Percentiles rank a stretch among this genome's conserved stretches.
Evolutionary conservation across 2,329 filamentous ascomycete species (phyloP).

Genomic region (Ceratocystis eucalypticola): DNA sequence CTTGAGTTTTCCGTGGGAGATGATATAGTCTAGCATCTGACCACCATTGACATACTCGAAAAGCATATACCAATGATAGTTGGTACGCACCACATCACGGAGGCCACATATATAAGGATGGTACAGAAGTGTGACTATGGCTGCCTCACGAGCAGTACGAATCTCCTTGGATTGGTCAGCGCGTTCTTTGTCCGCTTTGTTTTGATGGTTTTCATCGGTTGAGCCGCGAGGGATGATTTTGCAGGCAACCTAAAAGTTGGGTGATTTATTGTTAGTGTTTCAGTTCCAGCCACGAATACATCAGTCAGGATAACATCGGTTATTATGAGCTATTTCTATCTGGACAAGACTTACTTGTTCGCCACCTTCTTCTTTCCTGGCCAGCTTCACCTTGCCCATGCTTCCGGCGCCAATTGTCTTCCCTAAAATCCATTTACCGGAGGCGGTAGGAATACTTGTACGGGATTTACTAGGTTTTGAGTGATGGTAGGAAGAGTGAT

Average conservation of each 20-base stretch:
- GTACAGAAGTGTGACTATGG: constrained; percentile 85
- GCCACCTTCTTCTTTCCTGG: constrained; percentile 74
- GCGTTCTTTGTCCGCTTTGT: constrained; percentile 62
- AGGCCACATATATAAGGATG: constrained; percentile 95
- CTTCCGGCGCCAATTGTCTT: constrained; percentile 96
- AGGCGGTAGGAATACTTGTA: constrained; percentile 79
- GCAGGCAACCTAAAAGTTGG: constrained; percentile 61
- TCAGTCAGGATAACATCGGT: neutral
- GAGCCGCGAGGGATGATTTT: constrained; percentile 92
- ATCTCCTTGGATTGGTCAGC: constrained; percentile 96
- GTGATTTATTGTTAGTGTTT: constrained; percentile 4
- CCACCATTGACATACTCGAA: constrained; percentile 98
- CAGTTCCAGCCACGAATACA: neutral
- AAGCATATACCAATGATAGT: constrained; percentile 99
- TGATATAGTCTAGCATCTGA: constrained; percentile 99
- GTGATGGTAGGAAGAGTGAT: constrained; percentile 17
- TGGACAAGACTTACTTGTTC: constrained; percentile 55
- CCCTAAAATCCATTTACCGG: constrained; percentile 85
- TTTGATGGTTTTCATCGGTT: constrained; percentile 67
- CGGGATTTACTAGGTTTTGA: constrained; percentile 42
- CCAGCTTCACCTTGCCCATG: constrained; percentile 98
- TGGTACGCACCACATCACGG: constrained; percentile 86
- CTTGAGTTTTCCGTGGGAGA: constrained; percentile 91
- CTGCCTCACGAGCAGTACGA: constrained; percentile 83
- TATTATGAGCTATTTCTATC: neutral